phyloP scores from a whole-genome alignment of 495 filamentous ascomycete genomes.

The Neurospora pannonica region DNA sequence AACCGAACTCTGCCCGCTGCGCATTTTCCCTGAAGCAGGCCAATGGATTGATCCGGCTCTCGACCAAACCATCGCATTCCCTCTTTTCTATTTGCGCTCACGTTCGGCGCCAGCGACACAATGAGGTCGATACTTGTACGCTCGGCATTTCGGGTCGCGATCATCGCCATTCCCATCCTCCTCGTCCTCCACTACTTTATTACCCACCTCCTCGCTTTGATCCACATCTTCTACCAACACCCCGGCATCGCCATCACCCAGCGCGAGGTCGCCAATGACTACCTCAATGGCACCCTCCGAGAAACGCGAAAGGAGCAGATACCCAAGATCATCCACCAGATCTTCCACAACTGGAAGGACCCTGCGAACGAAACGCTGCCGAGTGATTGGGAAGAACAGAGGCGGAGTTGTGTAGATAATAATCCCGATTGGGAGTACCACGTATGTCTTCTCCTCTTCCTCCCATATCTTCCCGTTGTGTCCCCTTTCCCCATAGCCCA shows the following conservation, averaged over 20 bases:
- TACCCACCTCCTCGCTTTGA: constrained; percentile 13
- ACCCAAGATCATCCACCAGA: constrained; percentile 87
- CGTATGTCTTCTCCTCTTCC: constrained; percentile 32
- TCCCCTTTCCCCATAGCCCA: background rate
- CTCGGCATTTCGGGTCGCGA: constrained; percentile 7
- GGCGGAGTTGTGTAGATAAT: constrained; percentile 64
- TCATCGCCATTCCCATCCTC: constrained; percentile 6
- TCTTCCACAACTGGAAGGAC: constrained; percentile 55
- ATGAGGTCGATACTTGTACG: background rate
- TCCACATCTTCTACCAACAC: constrained; percentile 19
- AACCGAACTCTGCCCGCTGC: background rate
- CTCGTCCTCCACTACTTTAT: constrained; percentile 4
- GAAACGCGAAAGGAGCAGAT: constrained; percentile 4
- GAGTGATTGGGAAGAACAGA: constrained; percentile 60
- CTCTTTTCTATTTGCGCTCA: background rate
- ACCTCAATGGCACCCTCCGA: background rate
- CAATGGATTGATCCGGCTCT: background rate
- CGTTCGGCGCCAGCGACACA: background rate
- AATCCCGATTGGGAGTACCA: constrained; percentile 77
- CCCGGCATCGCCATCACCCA: constrained; percentile 18
- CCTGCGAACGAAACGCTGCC: constrained; percentile 52
- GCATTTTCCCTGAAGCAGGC: background rate
- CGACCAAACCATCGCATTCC: background rate
- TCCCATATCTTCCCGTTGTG: background rate
- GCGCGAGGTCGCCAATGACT: constrained; percentile 7